Evolutionary conservation across 345 rosid species (phyloP), one percentile per base, ranked within the genome.

Genomic region (Brassica nigra): DNA sequence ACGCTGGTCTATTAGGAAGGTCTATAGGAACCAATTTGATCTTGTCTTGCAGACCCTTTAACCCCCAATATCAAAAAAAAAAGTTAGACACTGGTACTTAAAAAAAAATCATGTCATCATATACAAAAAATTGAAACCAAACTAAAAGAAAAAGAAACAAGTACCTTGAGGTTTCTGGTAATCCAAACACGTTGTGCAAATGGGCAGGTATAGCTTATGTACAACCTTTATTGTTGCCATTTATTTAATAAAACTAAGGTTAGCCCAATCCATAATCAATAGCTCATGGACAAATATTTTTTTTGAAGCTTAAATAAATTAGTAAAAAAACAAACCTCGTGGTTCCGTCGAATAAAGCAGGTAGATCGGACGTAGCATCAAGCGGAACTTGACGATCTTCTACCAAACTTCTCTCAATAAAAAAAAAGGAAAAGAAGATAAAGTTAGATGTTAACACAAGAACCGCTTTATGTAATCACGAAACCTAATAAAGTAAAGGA

Each of bases 141-240:
- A 49, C 2, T 14, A 49, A 1, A 4, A 14, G 55, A 49, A 49
- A 5, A 49, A 12, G 23, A 76, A 4, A 58, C 18, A 59, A 74
- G 62, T 30, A 93, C 97, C 98, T 93, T 93, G 76, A 77, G 81
- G 83, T 93, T 93, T 67, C 94, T 83, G 12, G 92, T 78, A 71
- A 90, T 89, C 98, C 97, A 91, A 76, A 82, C 90, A 59, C 94
- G 95, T 86, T 90, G 97, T 0, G 92, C 95, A 63, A 83, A 91
- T 2, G 98, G 95, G 84, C 98, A 90, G 4, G 84, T 82, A 67
- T 89, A 90, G 15, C 90, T 86, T 67, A 87, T 86, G 59, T 89
- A 94, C 88, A 91, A 81, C 88, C 98, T 93, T 55, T 47, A 14
- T 73, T 77, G 75, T 78, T 49, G 30, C n/a, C 5, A n/a, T 11